Base-by-base conservation (phyloP, 768 basidiomycete species). In the Suillus luteus region DNA sequence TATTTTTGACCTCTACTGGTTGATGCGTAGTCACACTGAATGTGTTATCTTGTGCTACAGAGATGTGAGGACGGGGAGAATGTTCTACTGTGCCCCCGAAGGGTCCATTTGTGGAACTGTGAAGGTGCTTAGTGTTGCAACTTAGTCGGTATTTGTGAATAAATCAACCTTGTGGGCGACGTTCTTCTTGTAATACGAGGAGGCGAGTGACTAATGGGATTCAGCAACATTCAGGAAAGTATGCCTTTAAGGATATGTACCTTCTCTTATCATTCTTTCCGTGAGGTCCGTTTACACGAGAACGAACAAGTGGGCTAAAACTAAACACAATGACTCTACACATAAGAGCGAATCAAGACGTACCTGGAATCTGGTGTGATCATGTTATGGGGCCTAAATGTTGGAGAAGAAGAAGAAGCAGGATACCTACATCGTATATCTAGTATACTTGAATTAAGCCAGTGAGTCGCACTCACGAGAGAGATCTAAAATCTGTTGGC, bases 361-460 rank as follows among this genome's bases (percentile, higher is more conserved):
- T 61, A 77, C 74, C 74, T 75, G 10, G 76, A 49, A n/a, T 76
- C 74, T 27, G 74, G 74, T 8, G 76, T 75, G 38, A 75, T 67
- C n/a, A 76, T 74, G 2, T 64, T 59, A 55, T 66, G 63, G 27
- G 64, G 38, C 51, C 70, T 73, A 57, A 68, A 62, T 12, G 24
- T 41, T 41, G 67, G 60, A 40, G 63, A 59, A n/a, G 71, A 62
- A n/a, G 65, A 64, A 17, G 71, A 62, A 35, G 72, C 68, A 27
- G 65, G 54, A 6, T 64, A 65, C 52, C 73, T 74, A 59, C 38
- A 33, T 17, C 58, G 17, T 5, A 57, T 40, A 17, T 38, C 37
- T 24, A 41, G 38, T 58, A 41, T 17, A 58, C 3, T 27, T 64
- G 35, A 67, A 60, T 43, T 22, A 51, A 31, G 17, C 41, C 46